These are phyloP conservation scores for Ottelia alismoides DNA, from an alignment of 106 monocot genomes.

Conservation along the genomic window DNA sequence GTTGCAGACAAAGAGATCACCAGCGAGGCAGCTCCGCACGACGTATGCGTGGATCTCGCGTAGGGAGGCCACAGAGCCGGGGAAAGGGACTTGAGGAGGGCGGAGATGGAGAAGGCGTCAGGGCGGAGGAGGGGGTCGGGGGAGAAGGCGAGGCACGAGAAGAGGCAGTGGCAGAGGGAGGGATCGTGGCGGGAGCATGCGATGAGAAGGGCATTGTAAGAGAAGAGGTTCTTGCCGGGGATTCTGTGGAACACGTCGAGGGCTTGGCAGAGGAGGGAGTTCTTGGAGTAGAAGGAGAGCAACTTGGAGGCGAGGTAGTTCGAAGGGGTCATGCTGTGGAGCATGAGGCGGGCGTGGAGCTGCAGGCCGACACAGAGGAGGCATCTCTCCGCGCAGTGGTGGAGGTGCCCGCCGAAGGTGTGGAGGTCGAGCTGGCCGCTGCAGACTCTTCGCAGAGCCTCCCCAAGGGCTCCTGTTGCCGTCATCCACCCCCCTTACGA, in stretches of 20 bases:
- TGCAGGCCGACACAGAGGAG: slow-evolving; percentile 1
- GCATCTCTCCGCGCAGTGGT: slow-evolving; percentile 11
- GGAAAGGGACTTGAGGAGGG: slow-evolving; percentile 10
- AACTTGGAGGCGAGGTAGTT: slow-evolving; percentile 22
- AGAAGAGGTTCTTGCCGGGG: slow-evolving; percentile 9
- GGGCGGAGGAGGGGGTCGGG: neutral
- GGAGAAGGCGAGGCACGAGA: neutral
- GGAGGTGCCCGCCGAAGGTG: slow-evolving; percentile 11
- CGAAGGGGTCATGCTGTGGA: slow-evolving; percentile 5
- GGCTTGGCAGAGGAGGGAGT: slow-evolving; percentile 3
- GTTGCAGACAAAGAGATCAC: slow-evolving; percentile 15
- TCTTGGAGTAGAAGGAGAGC: slow-evolving; percentile 14
- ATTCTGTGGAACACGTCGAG: slow-evolving; percentile 7
- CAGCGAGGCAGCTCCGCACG: slow-evolving; percentile 1
- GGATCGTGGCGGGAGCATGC: slow-evolving; percentile 15
- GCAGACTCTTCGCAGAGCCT: slow-evolving; percentile 2
- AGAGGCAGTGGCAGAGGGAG: too few species aligned
- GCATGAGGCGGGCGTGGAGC: slow-evolving; percentile 15
- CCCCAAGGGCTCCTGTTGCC: neutral
- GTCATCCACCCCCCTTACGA: slow-evolving; percentile 8
- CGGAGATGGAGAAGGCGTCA: slow-evolving; percentile 13
- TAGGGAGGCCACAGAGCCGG: neutral
- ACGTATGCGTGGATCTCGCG: slow-evolving; percentile 11
- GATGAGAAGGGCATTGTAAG: slow-evolving; percentile 19
- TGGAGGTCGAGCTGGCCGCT: slow-evolving; percentile 1